These are phyloP conservation scores for Knufia petricola DNA, from an alignment of 2,329 filamentous ascomycete species.

Conservation along the genomic window DNA sequence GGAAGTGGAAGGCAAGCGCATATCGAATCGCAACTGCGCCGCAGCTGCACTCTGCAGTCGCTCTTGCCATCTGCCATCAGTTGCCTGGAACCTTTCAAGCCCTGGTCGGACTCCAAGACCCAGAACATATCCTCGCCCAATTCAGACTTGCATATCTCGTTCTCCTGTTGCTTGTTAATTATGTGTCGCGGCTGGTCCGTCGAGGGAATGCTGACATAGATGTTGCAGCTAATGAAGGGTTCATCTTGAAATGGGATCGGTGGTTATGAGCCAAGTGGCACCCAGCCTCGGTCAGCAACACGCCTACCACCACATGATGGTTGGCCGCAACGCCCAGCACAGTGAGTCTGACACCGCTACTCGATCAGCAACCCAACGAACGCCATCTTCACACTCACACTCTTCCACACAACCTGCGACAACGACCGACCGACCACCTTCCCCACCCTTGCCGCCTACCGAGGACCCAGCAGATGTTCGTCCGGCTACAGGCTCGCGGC, in stretches of 20 bases:
- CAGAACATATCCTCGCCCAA: not conserved
- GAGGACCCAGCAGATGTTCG: conserved; percentile 8
- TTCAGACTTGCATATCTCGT: conserved; percentile 1
- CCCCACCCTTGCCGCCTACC: conserved; percentile 4
- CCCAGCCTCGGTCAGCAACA: conserved; percentile 58
- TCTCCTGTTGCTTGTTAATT: not conserved
- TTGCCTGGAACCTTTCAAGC: conserved; percentile 4
- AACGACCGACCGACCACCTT: conserved; percentile 14
- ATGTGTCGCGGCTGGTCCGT: conserved; percentile 9
- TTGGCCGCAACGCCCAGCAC: conserved; percentile 35
- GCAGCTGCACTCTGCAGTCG: conserved; percentile 1
- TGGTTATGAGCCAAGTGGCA: conserved; percentile 59
- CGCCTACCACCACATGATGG: conserved; percentile 54
- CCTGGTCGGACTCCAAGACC: not conserved
- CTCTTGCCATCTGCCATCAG: conserved; percentile 7
- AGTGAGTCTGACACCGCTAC: conserved; percentile 12
- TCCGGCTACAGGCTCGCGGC: conserved; percentile 8
- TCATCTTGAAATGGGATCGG: conserved; percentile 49
- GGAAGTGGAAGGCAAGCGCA: not conserved
- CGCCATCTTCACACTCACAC: conserved; percentile 2
- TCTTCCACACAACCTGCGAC: not conserved
- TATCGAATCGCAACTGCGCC: conserved; percentile 5
- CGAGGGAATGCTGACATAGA: conserved; percentile 8
- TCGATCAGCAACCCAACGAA: not conserved
- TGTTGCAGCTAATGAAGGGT: conserved; percentile 15